Evolutionary conservation across 306 rosid genomes (phyloP).

Genomic region (Astragalus glycyphyllos): DNA sequence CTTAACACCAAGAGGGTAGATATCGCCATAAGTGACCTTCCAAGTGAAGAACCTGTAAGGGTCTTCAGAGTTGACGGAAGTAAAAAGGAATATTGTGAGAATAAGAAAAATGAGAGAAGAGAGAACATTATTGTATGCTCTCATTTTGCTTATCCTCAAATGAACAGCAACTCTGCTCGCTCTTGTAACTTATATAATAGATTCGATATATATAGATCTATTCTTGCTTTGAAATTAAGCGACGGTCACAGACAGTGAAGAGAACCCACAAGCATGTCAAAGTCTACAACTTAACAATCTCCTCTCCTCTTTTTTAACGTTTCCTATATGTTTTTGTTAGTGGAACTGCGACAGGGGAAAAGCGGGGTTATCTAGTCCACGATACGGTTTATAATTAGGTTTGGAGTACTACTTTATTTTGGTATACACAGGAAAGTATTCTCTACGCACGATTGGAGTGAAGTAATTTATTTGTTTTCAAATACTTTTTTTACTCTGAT

Average conservation of each 20-base stretch:
- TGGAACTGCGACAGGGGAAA: conserved; percentile 21
- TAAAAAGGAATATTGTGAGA: conserved; percentile 11
- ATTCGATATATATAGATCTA: neutral
- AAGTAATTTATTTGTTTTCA: too few species aligned
- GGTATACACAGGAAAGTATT: too few species aligned
- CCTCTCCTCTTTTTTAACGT: conserved; percentile 6
- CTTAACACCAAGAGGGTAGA: conserved; percentile 90
- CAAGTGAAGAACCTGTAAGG: conserved; percentile 82
- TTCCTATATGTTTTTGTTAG: neutral
- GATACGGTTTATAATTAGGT: too few species aligned
- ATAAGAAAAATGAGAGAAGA: conserved; percentile 49
- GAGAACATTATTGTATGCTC: conserved; percentile 28
- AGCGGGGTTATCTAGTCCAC: too few species aligned
- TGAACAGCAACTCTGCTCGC: neutral
- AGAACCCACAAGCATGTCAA: conserved; percentile 7
- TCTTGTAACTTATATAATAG: neutral
- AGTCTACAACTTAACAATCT: conserved; percentile 26
- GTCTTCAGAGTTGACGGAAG: conserved; percentile 71
- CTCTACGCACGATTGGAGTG: too few species aligned
- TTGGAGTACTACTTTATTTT: too few species aligned
- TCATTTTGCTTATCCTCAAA: conserved; percentile 42
- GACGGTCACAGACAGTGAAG: neutral
- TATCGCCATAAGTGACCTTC: conserved; percentile 91
- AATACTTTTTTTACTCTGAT: too few species aligned
- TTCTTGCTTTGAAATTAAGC: neutral